Percentiles rank a stretch among this genome's conserved stretches.
phyloP scores from a whole-genome alignment of 116 monocot species.

The Dioscorea cayenensis region DNA sequence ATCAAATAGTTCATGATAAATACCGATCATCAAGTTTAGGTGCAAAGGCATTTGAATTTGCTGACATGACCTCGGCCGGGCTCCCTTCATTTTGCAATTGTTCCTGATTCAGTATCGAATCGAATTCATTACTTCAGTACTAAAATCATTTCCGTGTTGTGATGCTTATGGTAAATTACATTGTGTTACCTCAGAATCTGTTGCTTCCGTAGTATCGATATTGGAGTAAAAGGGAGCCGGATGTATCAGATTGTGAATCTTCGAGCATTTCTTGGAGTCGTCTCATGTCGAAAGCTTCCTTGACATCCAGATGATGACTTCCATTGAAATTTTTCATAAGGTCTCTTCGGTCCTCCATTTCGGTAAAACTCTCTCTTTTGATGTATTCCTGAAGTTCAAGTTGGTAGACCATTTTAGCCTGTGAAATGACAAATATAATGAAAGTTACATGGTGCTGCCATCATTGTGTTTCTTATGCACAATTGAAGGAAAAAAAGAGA shows the following conservation, averaged over 20 bases:
- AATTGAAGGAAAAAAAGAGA: neutral
- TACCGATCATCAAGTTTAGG: conserved; percentile 42
- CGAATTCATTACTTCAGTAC: neutral
- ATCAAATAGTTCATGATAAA: neutral
- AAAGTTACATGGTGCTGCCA: neutral
- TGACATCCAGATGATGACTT: conserved; percentile 18
- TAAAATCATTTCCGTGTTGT: neutral
- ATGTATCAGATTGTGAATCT: conserved; percentile 78
- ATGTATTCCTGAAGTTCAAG: conserved; percentile 10
- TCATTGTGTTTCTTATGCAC: neutral
- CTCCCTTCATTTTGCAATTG: conserved; percentile 12
- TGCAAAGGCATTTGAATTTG: conserved; percentile 29
- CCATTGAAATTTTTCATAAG: conserved; percentile 15
- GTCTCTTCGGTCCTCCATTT: conserved; percentile 14
- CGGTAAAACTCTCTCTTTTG: conserved; percentile 6
- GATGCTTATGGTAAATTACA: neutral
- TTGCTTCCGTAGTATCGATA: conserved; percentile 40
- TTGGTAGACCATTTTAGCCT: conserved; percentile 16
- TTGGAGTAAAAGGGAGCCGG: conserved; percentile 44
- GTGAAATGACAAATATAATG: conserved; percentile 11
- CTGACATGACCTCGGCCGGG: conserved; percentile 24
- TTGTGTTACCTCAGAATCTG: conserved; percentile 65
- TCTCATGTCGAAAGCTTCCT: conserved; percentile 53
- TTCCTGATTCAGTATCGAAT: conserved; percentile 30
- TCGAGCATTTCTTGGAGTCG: conserved; percentile 89